Conservation (phyloP, 2,329 filamentous ascomycete species). For the Curvularia spicifera region DNA sequence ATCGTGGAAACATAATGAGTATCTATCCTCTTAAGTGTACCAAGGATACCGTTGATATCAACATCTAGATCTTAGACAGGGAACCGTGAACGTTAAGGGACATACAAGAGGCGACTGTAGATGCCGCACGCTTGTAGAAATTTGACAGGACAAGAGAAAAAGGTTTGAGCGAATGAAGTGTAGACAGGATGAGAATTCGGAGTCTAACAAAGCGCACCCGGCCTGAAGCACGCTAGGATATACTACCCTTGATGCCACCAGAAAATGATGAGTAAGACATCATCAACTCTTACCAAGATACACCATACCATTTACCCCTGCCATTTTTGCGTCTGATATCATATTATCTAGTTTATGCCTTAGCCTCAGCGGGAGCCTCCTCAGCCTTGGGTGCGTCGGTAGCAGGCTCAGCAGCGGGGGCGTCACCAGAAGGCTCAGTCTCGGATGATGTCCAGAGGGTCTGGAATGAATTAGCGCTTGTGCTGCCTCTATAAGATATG, state of each 20-base stretch:
- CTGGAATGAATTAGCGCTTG: slow-evolving; percentile 55
- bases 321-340: slow-evolving; percentile 43
- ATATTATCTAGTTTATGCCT: slow-evolving; percentile 54
- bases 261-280: slow-evolving; percentile 40
- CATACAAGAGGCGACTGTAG: slow-evolving; percentile 26
- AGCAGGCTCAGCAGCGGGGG: slow-evolving; percentile 62
- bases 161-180: slow-evolving; percentile 20
- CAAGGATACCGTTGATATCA: slow-evolving; percentile 10
- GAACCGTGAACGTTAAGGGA: slow-evolving; percentile 26
- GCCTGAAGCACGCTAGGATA: slow-evolving; percentile 42
- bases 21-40: slow-evolving; percentile 5
- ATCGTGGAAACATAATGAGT: slow-evolving; percentile 13
- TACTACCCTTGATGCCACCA: slow-evolving; percentile 38
- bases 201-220: slow-evolving; percentile 47
- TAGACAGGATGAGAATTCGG: slow-evolving; percentile 48
- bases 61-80: slow-evolving; percentile 26
- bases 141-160: slow-evolving; percentile 13
- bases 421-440: slow-evolving; percentile 76
- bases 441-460: slow-evolving; percentile 99
- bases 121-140: slow-evolving; percentile 13
- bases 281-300: slow-evolving; percentile 42
- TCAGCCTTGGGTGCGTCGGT: slow-evolving; percentile 56
- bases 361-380: slow-evolving; percentile 65
- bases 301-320: slow-evolving; percentile 41
- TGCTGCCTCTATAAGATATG: background rate